A percentile compares a stretch with the other conserved stretches of the same genome.
These are phyloP conservation scores for Penicillium fuscoglaucum DNA, from an alignment of 2,329 filamentous ascomycete genomes.

Conservation along the genomic window DNA sequence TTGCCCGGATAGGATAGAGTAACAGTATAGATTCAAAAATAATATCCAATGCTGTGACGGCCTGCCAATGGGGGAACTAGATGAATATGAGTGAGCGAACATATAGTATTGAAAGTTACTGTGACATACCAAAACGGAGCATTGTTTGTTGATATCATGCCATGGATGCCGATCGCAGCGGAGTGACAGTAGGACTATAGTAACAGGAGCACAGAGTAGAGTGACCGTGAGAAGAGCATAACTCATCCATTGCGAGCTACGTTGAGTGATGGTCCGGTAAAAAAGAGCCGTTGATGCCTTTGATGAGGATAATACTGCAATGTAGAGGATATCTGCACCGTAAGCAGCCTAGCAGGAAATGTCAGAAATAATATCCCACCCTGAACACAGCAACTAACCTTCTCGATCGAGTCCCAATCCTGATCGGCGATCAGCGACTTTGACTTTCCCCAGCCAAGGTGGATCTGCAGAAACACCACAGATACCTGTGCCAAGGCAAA, in stretches of 20 bases:
- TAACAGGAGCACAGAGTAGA: constrained; percentile 36
- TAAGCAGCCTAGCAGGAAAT: constrained; percentile 36
- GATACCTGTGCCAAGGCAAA: constrained; percentile 40
- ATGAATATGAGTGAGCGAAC: background rate
- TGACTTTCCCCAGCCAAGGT: constrained; percentile 44
- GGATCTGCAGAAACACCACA: constrained; percentile 40
- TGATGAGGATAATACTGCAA: constrained; percentile 43
- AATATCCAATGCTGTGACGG: constrained; percentile 43
- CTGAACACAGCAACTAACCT: constrained; percentile 29
- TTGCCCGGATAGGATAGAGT: constrained; percentile 38
- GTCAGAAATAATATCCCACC: background rate
- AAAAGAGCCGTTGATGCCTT: constrained; percentile 46
- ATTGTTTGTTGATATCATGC: constrained; percentile 34
- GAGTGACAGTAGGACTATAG: constrained; percentile 40
- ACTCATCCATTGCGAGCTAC: constrained; percentile 14
- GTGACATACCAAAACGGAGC: constrained; percentile 34
- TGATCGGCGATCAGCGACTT: constrained; percentile 22
- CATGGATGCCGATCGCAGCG: constrained; percentile 41
- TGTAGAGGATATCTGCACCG: constrained; percentile 43
- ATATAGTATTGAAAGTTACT: background rate
- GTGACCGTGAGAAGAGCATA: constrained; percentile 30
- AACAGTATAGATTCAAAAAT: constrained; percentile 43
- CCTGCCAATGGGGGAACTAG: constrained; percentile 43
- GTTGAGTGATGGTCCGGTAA: constrained; percentile 22
- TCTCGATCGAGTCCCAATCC: constrained; percentile 31